Evolutionary conservation across 306 rosid species (phyloP), one percentile per base, ranked within the genome.

Genomic region (Cyclanthera cordifolia): DNA sequence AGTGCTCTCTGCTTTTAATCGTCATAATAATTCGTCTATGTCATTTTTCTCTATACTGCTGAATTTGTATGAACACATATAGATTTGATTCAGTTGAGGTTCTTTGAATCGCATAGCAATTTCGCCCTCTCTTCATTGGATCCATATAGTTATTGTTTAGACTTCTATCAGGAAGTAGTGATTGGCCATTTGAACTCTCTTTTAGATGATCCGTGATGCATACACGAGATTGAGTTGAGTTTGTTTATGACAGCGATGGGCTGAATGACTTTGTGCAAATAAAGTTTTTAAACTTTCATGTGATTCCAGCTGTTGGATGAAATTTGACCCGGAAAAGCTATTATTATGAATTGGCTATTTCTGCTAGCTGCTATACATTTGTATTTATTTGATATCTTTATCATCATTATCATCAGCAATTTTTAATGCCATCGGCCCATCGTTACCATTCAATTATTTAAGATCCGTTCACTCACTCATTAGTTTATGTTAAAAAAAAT

Each of bases 221-320:
- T 34, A 75, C 86, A 82, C 82, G 82, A 82, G 77, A 73, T 79
- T 11, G 49, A 80, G 83, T 85, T 85, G 87, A 82, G 66, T 75
- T 78, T 85, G 68, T 79, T 74, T 82, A 68, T 66, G 69, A 74
- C 67, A 24, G 34, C 74, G 47, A 60, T 65, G 70, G 68, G 75
- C 76, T 82, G 82, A 82, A 71, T 79, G 79, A 70, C 78, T 61
- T 25, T 67, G 70, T 73, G 54, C 32, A 4, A 25, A 48, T 83
- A 73, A 75, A 51, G 39, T 77, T 74, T 78, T 78, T 81, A 63
- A 72, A 48, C 32, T 76, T 74, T 82, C 80, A 78, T 76, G 95
- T 76, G 95, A 82, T 69, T 74, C 79, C 80, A 67, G 64, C 67
- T 73, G 75, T 48, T 73, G 55, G 79, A 50, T 76, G 56, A 28